Base-by-base conservation (phyloP, 2,329 filamentous ascomycete species). In the Cladosporium sp. region DNA sequence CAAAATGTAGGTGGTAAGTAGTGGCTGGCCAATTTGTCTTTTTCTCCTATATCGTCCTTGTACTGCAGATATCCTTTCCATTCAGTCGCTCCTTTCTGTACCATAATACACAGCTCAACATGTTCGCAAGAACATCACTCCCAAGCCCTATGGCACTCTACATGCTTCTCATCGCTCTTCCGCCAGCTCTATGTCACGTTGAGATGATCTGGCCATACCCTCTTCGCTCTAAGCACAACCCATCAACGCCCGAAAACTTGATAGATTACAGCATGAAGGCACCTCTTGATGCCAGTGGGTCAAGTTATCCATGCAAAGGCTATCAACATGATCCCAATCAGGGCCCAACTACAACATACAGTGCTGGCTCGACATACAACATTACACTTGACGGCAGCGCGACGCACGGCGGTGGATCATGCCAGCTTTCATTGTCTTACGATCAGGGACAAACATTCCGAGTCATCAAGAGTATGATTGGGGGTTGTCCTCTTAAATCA, bases 281-380 rank as follows among this genome's bases (percentile, higher is more conserved):
- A 15, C 90, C 90, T 2, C 79, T 94, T 48, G 69, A 74, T 2
- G 68, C 77, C 19, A 76, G 78, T 59, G 86, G 87, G 24, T 77
- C 78, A 58, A 81, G 91, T 73, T 94, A 84, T 71, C 87, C 89
- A 4, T 94, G 90, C 82, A 91, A 91, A 77, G 85, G 86, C 10
- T 84, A 84, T 55, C 78, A 82, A 58, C 73, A 71, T 34, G 79
- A 82, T 60, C 69, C 68, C 15, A 66, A 74, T 1, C 83, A 83
- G 62, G 71, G 75, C 17, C 72, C 83, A 4, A 81, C 84, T 19
- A 83, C 81, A 35, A 83, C 78, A 22, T 92, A 87, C 71, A 69
- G 74, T 3, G 80, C 85, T 5, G 89, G 89, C 34, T 72, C 78
- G 57, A 73, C 76, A 25, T 85, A 89, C 73, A 81, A 82, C 63